Conservation (phyloP, 2,329 filamentous ascomycete species). For the Purpureocillium takamizusanense region DNA sequence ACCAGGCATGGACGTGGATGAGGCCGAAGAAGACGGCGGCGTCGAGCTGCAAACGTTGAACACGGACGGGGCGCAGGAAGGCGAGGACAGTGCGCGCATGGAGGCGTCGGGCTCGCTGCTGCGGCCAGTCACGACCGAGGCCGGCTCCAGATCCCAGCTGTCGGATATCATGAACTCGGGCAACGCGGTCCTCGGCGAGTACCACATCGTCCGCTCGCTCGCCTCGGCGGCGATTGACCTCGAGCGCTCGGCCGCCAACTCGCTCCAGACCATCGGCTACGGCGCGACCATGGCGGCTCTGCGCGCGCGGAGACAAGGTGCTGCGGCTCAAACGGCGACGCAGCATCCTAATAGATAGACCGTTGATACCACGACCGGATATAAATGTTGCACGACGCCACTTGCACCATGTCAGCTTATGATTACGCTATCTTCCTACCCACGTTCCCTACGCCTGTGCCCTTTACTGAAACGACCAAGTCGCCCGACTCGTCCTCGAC, state of each 20-base stretch:
- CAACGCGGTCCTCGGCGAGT: constrained; percentile 43
- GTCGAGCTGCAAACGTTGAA: constrained; percentile 34
- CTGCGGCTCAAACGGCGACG: constrained; percentile 15
- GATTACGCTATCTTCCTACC: constrained; percentile 73
- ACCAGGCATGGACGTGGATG: constrained; percentile 18
- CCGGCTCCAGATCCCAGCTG: constrained; percentile 26
- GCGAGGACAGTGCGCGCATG: constrained; percentile 13
- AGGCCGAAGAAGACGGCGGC: constrained; percentile 27
- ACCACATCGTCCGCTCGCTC: constrained; percentile 42
- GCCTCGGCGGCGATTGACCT: constrained; percentile 36
- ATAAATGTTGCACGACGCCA: too few species aligned
- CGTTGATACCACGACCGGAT: not conserved
- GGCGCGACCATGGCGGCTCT: constrained; percentile 44
- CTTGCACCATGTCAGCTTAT: too few species aligned
- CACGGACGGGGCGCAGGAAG: constrained; percentile 12
- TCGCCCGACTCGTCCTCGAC: constrained; percentile 59
- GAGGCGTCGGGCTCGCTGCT: constrained; percentile 17
- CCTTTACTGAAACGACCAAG: constrained; percentile 84
- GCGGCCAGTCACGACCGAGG: constrained; percentile 16
- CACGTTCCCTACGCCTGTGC: constrained; percentile 87
- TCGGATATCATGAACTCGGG: constrained; percentile 44
- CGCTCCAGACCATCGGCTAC: constrained; percentile 45
- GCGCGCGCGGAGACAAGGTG: constrained; percentile 31
- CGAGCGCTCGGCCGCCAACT: constrained; percentile 38
- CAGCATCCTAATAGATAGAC: constrained; percentile 10